phyloP scores from a whole-genome alignment of 176 grass and related monocot species.

The Dactylis glomerata region DNA sequence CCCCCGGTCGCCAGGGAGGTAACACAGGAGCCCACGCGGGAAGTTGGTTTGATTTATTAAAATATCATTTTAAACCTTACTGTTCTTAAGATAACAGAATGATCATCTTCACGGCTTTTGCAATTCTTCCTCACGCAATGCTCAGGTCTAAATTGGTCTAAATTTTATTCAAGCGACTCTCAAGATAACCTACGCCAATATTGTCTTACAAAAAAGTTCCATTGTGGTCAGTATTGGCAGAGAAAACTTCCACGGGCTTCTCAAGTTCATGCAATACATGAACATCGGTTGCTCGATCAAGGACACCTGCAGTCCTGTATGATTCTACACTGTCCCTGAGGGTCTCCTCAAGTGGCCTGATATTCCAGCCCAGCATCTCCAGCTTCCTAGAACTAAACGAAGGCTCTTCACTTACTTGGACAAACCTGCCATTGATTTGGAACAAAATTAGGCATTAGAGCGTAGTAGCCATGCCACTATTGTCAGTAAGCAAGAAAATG shows the following conservation, averaged over 20 bases:
- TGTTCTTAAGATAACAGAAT: neutral
- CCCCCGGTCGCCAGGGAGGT: no score
- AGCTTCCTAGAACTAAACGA: slow-evolving; percentile 29
- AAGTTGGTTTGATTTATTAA: no score
- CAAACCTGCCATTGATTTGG: slow-evolving; percentile 19
- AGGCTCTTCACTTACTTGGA: slow-evolving; percentile 23
- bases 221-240: neutral
- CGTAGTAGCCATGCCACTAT: neutral
- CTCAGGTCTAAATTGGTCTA: neutral
- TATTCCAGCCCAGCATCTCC: slow-evolving; percentile 50
- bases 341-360: slow-evolving; percentile 36
- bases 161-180: neutral
- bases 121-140: neutral
- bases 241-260: neutral
- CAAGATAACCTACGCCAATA: neutral
- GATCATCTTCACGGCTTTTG: neutral
- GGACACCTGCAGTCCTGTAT: slow-evolving; percentile 18
- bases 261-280: neutral
- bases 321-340: slow-evolving; percentile 39
- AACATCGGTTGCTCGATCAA: neutral
- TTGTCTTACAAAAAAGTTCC: neutral
- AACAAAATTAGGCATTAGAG: neutral
- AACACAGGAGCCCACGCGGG: no score
- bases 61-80: no score
- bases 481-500: neutral